phyloP scores from a whole-genome alignment of 768 basidiomycete genomes.

The Hypholoma sublateritium region DNA sequence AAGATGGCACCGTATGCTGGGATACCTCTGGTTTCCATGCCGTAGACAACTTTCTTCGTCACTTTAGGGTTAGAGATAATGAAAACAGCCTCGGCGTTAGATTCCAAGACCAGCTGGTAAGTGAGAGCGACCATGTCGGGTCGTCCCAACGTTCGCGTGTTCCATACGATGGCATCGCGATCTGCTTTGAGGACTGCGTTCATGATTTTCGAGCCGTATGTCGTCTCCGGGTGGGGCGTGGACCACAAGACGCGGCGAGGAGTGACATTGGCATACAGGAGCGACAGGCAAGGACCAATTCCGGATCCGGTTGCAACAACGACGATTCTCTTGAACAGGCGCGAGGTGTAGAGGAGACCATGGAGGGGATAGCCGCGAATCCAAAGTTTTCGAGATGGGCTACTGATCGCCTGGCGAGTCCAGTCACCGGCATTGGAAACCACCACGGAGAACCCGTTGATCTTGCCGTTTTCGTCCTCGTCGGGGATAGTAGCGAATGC shows the following conservation, averaged over 20 bases:
- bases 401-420: conserved; percentile 46
- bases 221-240: conserved; percentile 37
- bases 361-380: conserved; percentile 51
- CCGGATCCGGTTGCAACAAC: conserved; percentile 56
- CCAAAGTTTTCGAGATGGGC: conserved; percentile 54
- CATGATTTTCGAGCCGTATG: conserved; percentile 39
- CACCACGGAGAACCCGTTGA: conserved; percentile 48
- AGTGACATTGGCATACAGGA: conserved; percentile 33
- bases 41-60: conserved; percentile 38
- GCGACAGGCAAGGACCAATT: conserved; percentile 45
- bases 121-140: conserved; percentile 41
- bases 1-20: conserved; percentile 41
- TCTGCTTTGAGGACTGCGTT: conserved; percentile 37
- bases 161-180: conserved; percentile 39
- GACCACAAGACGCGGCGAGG: conserved; percentile 42
- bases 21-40: conserved; percentile 40
- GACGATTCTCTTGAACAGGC: conserved; percentile 49
- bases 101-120: conserved; percentile 35
- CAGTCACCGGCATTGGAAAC: conserved; percentile 59
- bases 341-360: conserved; percentile 48
- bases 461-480: conserved; percentile 32
- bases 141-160: conserved; percentile 35
- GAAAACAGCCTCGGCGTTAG: conserved; percentile 39
- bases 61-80: conserved; percentile 41
- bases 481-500: conserved; percentile 43